These are phyloP conservation scores for Ambispora gerdemannii DNA, from an alignment of 192 early-diverging fungal species.

Conservation along the genomic window DNA sequence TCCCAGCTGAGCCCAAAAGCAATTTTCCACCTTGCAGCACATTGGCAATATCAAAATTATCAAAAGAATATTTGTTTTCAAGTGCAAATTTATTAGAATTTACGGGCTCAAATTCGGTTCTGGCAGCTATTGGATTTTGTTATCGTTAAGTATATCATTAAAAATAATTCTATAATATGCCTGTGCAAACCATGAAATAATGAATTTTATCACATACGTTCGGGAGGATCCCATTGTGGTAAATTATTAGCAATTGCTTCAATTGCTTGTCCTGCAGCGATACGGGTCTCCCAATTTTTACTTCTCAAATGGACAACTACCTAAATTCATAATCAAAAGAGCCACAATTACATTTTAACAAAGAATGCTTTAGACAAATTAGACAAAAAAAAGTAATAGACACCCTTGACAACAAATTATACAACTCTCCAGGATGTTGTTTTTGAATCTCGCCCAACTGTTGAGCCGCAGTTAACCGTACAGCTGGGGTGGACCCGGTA, in stretches of 20 bases:
- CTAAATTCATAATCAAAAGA: constrained; percentile 49
- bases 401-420: constrained; percentile 75
- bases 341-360: too few relatives aligned
- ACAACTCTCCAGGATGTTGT: constrained; percentile 91
- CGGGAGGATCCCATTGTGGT: constrained; percentile 72
- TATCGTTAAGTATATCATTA: too few relatives aligned
- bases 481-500: constrained; percentile 84
- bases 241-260: constrained; percentile 91
- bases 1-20: constrained; percentile 82
- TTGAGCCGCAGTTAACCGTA: constrained; percentile 87
- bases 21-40: constrained; percentile 76
- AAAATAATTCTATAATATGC: too few relatives aligned
- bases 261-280: constrained; percentile 88
- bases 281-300: constrained; percentile 92
- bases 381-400: too few relatives aligned
- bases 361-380: too few relatives aligned
- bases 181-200: too few relatives aligned
- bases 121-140: neutral
- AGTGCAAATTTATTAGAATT: too few relatives aligned
- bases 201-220: constrained; percentile 21
- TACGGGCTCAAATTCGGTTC: neutral
- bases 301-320: constrained; percentile 82
- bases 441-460: constrained; percentile 94
- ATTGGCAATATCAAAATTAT: constrained; percentile 75
- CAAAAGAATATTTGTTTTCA: constrained; percentile 70